Base-by-base conservation (phyloP, 345 rosid genomes). In the Euphorbia peplus region DNA sequence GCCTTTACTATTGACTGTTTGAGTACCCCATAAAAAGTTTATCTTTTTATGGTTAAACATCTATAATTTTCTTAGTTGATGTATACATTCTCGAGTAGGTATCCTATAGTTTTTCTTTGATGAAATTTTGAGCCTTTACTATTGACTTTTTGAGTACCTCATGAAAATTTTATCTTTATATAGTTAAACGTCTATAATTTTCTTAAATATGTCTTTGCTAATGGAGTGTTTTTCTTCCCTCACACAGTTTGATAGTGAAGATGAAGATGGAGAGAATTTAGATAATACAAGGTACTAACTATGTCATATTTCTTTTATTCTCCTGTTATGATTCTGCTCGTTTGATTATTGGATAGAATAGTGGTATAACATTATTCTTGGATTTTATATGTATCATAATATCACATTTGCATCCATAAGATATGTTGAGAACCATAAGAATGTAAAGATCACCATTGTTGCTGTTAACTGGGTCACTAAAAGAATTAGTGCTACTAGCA, bases 211-310 rank as follows among this genome's bases (percentile, higher is more conserved):
- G 21, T 50, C 21, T 50, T 2, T 4, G 54, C 5, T 50, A 22
- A 18, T 50, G 21, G 54, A 18, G n/a, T 25, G 15, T 15, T 44
- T 14, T 12, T 42, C 3, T 21, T 53, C 11, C 25, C 24, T 50
- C 21, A 50, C 9, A 74, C 86, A 91, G 97, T 76, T 87, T 61
- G 75, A 64, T 7, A 80, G 74, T 42, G 63, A 65, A 19, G 74
- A 56, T 11, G 89, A 78, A 42, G 86, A 80, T 8, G 67, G 53
- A 9, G 81, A 72, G 28, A 65, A 77, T 58, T 58, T 83, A 69
- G 80, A 65, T 52, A 79, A 57, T 51, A 84, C 84, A 16, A 82
- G 87, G 96, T 89, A 46, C 60, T 60, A 21, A 56, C 11, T 76
- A 29, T 59, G 12, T 30, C 61, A 2, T 52, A 22, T 73, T 52